A percentile compares a stretch with the other conserved stretches of the same genome.
These are phyloP conservation scores for Leishmania braziliensis DNA, from an alignment of 208 protist genomes.

Conservation along the genomic window DNA sequence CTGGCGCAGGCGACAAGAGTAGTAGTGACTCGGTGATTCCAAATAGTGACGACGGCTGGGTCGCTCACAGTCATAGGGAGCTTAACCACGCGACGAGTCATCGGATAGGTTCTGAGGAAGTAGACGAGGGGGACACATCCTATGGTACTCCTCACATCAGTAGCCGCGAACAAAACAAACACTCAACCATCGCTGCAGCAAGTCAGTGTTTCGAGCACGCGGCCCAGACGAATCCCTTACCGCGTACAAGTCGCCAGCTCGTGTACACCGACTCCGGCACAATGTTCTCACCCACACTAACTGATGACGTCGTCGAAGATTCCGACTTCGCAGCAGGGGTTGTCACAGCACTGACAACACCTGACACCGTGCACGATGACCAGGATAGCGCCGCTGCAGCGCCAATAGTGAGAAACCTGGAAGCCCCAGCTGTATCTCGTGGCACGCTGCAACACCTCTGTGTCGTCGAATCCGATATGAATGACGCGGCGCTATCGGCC, in stretches of 20 bases:
- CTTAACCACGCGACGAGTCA: not conserved
- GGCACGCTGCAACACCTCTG: not conserved
- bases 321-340: not conserved
- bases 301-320: not conserved
- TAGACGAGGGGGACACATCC: not conserved
- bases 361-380: not conserved
- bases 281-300: not conserved
- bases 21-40: not conserved
- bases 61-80: not conserved
- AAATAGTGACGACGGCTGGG: not conserved
- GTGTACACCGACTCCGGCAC: slow-evolving; percentile 1
- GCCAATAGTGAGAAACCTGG: not conserved
- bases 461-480: not conserved
- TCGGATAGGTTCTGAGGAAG: not conserved
- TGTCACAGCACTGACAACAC: not conserved
- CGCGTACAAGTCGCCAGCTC: slow-evolving; percentile 23
- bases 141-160: not conserved
- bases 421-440: not conserved
- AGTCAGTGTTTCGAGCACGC: not conserved
- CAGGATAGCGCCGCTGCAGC: not conserved
- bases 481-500: not conserved
- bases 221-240: not conserved
- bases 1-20: not conserved
- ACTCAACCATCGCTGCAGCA: not conserved
- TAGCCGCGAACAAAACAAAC: not conserved